Base-by-base conservation (phyloP, 257 asterid genomes). In the Solanum appendiculatum region DNA sequence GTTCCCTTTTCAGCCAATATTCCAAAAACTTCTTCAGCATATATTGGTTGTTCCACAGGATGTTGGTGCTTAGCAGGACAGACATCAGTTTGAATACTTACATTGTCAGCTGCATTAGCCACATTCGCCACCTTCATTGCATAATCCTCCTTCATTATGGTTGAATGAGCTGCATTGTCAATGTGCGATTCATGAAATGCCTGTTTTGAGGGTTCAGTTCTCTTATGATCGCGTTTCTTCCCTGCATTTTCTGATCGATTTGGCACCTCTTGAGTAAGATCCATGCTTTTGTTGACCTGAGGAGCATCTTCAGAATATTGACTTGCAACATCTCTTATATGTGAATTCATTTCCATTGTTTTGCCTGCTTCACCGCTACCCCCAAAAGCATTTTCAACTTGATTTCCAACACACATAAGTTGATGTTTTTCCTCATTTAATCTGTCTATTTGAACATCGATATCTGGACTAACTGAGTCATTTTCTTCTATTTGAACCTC, bases 401-500 rank as follows among this genome's bases (percentile, higher is more conserved):
- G 48, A 51, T 75, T 44, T 80, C 13, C 87, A 77, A 7, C 25
- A 54, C 66, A 33, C 39, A 34, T 42, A 27, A 0, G 34, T 29
- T 27, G 87, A 25, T 86, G 33, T 20, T 85, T 90, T 83, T 42
- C 91, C 66, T 27, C 91, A 60, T 20, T 27, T 29, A 16, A 6
- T 51, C 82, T 48, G n/a, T 86, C 91, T 54, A 1, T 54, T 54
- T 66, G 73, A 66, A 27, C 36, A 27, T 27, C 13, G 37, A 66
- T 66, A 66, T 66, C 78, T 33, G 27, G 86, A 48, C n/a, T 25
- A 63, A 15, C 86, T n/a, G 60, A 82, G 68, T 86, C 85, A 40
- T 83, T 46, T 73, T 80, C 85, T 74, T 88, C 92, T 82, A 86
- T 85, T 60, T 86, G 84, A 85, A 39, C 87, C 85, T 86, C 89